These are phyloP conservation scores for Spinacia oleracea DNA, from an alignment of 179 eudicot genomes.

Conservation along the genomic window DNA sequence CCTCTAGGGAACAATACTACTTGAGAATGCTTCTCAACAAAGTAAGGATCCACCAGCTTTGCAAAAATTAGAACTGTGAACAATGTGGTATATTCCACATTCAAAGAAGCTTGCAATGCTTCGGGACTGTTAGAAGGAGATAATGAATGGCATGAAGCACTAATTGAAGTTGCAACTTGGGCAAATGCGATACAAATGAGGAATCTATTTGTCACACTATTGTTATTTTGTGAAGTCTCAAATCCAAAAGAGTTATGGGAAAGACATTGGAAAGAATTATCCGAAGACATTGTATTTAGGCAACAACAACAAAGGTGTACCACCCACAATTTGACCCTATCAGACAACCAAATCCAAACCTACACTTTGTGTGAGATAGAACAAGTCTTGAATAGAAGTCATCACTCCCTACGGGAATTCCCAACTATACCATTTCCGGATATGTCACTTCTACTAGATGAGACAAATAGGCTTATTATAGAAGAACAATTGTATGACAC, in stretches of 20 bases:
- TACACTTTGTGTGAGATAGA: no score
- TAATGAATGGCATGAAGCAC: slow-evolving; percentile 5
- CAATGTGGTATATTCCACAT: not conserved
- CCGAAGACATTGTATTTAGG: not conserved
- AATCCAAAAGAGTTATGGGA: not conserved
- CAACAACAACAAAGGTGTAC: not conserved
- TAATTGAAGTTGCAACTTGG: not conserved
- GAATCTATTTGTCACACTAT: not conserved
- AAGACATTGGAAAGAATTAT: not conserved
- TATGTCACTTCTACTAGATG: no score
- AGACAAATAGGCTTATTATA: no score
- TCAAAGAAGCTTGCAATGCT: slow-evolving; percentile 9
- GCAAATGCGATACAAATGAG: not conserved
- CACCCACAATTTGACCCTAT: not conserved
- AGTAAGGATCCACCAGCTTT: no score
- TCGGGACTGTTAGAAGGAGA: slow-evolving; percentile 1
- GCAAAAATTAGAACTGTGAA: no score
- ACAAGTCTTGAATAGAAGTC: no score
- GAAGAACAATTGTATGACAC: no score
- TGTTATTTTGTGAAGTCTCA: slow-evolving; percentile 3
- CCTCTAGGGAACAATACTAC: no score
- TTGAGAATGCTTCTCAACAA: no score
- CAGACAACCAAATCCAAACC: not conserved
- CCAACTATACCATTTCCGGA: no score
- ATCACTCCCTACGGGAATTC: no score